These are phyloP conservation scores for Apiospora marii DNA, from an alignment of 2,329 filamentous ascomycete species.

Conservation along the genomic window DNA sequence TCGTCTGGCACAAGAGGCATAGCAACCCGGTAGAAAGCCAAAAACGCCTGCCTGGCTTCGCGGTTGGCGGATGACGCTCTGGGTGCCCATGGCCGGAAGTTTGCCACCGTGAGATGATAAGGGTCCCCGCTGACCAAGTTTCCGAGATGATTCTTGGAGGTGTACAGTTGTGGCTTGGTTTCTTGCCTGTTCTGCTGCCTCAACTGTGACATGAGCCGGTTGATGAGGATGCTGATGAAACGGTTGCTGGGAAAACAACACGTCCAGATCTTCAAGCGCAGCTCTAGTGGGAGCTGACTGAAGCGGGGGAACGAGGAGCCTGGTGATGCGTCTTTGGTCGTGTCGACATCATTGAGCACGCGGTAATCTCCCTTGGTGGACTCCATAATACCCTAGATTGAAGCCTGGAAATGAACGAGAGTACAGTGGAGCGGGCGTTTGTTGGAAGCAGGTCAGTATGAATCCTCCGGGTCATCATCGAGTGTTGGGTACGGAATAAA, in stretches of 20 bases:
- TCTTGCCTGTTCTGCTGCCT: not conserved
- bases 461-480: not conserved
- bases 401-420: not conserved
- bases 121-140: not conserved
- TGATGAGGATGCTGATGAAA: not conserved
- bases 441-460: not conserved
- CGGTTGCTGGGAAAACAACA: not conserved
- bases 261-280: not conserved
- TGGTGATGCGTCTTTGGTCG: not conserved
- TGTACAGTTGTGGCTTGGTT: not conserved
- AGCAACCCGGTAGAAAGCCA: not conserved
- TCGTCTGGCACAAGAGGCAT: not conserved
- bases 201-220: not conserved
- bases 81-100: not conserved
- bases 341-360: not conserved
- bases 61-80: not conserved
- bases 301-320: not conserved
- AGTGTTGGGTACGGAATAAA: not conserved
- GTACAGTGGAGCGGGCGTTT: not conserved
- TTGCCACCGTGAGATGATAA: not conserved
- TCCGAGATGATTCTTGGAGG: not conserved
- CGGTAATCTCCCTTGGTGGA: not conserved
- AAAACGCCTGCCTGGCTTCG: not conserved
- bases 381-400: not conserved
- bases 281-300: not conserved